A percentile compares a stretch with the other conserved stretches of the same genome.
Evolutionary conservation across 225 moss, liverwort and hornwort species (phyloP).

Genomic region (Pseudisothecium myosuroides): DNA sequence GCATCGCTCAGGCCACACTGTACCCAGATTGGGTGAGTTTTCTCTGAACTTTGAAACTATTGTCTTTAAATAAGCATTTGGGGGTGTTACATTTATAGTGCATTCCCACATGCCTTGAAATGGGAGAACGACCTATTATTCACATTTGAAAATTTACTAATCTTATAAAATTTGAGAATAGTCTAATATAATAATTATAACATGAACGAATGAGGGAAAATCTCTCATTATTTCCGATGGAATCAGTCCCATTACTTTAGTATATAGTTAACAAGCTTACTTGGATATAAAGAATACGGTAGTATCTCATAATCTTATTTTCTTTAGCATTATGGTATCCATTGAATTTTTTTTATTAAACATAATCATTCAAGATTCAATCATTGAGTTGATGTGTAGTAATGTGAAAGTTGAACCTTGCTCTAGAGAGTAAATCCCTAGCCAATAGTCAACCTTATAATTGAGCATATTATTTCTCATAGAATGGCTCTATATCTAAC

Average conservation of each 20-base stretch:
- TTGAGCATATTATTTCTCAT: too few species aligned
- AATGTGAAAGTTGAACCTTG: not conserved
- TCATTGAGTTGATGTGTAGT: not conserved
- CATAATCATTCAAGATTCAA: too few species aligned
- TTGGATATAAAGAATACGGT: accelerated
- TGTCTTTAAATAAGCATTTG: too few species aligned
- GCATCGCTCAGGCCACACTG: conserved; percentile 65
- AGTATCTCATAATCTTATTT: not conserved
- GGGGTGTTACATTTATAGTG: not conserved
- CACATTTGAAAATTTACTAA: not conserved
- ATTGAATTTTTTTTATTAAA: not conserved
- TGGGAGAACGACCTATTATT: not conserved
- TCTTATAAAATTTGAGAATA: not conserved
- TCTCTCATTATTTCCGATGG: not conserved
- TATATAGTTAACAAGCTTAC: not conserved
- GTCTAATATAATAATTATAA: not conserved
- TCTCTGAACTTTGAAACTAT: not conserved
- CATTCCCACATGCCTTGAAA: not conserved
- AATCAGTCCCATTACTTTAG: accelerated
- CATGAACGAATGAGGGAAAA: not conserved
- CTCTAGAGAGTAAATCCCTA: not conserved
- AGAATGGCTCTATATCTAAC: not conserved
- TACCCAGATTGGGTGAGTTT: conserved; percentile 59
- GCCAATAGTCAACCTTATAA: not conserved
- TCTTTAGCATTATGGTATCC: too few species aligned